phyloP scores from a whole-genome alignment of 1,139 yeast genomes.

The Yamadazyma diospyri region DNA sequence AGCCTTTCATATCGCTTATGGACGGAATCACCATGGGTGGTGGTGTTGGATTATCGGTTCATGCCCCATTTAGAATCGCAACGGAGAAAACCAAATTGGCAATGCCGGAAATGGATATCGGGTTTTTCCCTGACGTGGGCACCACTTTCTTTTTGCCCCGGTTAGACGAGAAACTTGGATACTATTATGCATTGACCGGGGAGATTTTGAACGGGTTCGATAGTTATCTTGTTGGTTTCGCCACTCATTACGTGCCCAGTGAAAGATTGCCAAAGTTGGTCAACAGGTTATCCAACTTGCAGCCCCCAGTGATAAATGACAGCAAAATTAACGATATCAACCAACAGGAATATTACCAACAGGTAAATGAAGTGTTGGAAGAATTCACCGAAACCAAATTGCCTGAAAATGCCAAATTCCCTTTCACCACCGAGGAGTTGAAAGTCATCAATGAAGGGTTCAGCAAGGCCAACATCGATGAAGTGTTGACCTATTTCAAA shows the following conservation, averaged over 20 bases:
- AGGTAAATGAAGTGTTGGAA: conserved; percentile 70
- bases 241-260: conserved; percentile 83
- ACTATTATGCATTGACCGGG: conserved; percentile 85
- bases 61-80: conserved; percentile 91
- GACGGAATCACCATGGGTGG: conserved; percentile 99
- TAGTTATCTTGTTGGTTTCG: conserved; percentile 76
- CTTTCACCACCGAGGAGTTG: conserved; percentile 54
- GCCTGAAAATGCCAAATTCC: conserved; percentile 63
- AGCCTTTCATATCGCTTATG: conserved; percentile 81
- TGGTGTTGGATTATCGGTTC: conserved; percentile 89
- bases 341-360: conserved; percentile 45
- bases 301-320: conserved; percentile 37
- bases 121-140: conserved; percentile 96
- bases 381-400: conserved; percentile 69
- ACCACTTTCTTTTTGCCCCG: conserved; percentile 85
- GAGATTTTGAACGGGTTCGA: conserved; percentile 74
- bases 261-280: conserved; percentile 60
- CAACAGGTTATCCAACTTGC: conserved; percentile 59
- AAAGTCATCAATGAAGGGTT: conserved; percentile 68
- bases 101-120: conserved; percentile 98
- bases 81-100: conserved; percentile 89
- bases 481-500: conserved; percentile 55
- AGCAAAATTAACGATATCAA: conserved; percentile 21
- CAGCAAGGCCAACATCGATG: conserved; percentile 54
- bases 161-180: conserved; percentile 78